Evolutionary conservation across 176 grass and related monocot species (phyloP).

Genomic region (Leersia perrieri): DNA sequence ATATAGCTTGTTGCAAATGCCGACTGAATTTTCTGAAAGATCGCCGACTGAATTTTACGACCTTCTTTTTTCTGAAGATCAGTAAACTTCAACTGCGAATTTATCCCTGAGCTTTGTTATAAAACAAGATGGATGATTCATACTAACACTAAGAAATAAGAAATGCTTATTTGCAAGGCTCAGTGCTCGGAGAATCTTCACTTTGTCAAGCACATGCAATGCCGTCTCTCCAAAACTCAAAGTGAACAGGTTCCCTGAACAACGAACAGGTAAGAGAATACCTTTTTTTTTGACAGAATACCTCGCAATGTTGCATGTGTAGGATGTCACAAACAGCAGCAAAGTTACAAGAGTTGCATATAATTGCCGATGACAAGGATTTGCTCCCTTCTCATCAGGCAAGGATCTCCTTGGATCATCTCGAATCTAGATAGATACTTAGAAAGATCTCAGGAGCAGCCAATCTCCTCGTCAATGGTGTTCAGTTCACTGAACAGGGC

Average conservation of each 20-base stretch:
- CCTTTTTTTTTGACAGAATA: not conserved
- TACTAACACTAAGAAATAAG: not conserved
- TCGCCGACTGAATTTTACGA: not conserved
- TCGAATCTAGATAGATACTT: conserved; percentile 43
- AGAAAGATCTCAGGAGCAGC: not conserved
- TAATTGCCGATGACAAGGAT: not conserved
- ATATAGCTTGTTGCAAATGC: not conserved
- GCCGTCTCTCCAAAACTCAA: not conserved
- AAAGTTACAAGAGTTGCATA: not conserved
- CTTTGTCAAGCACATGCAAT: conserved; percentile 31
- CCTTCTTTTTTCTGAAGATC: not conserved
- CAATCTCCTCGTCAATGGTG: not conserved
- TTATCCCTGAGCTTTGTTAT: not conserved
- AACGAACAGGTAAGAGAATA: conserved; percentile 7
- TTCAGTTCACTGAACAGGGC: conserved; percentile 11
- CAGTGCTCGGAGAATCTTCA: conserved; percentile 20
- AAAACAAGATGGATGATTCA: not conserved
- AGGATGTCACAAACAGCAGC: conserved; percentile 23
- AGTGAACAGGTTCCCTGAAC: conserved; percentile 43
- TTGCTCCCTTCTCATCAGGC: conserved; percentile 5
- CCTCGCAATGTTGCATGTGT: conserved; percentile 28
- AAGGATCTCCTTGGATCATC: conserved; percentile 1
- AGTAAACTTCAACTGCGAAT: not conserved
- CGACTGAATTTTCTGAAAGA: not conserved
- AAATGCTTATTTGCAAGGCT: not conserved